Evolutionary conservation across 768 basidiomycete genomes (phyloP), one percentile per base, ranked within the genome.

Genomic region (Lentinula edodes): DNA sequence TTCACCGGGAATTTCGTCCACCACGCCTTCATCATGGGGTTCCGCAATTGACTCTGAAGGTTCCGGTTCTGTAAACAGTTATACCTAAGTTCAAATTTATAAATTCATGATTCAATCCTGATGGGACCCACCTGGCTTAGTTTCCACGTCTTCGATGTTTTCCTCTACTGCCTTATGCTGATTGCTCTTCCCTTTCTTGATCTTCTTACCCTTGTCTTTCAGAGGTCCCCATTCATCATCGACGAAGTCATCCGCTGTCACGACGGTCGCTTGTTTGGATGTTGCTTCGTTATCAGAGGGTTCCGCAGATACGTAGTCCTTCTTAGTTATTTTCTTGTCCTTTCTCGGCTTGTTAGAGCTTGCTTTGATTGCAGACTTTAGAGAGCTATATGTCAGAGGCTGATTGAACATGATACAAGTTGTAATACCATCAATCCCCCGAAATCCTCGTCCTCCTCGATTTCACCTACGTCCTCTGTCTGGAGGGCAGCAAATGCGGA

Each of bases 341-440:
- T 88, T 86, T 69, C 84, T 84, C 9, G 70, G 72, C 64, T 83
- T 83, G 6, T 68, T 62, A 5, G 78, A 70, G 16, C 77, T 77
- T 18, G 86, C 83, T 68, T 88, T 88, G 63, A 91, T 77, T 15
- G 78, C 77, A 52, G 88, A 88, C 89, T 91, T 68, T 41, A 50
- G 38, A 52, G 65, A 56, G 28, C 52, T 55, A 51, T 52, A 58
- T 62, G 45, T 61, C 42, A 64, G 39, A 13, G 28, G 64, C 39
- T 52, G 50, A 54, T 53, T 15, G 34, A 13, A 59, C 58, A 64
- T 61, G 59, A 50, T 18, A 62, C 60, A 43, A 58, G 63, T 62
- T 38, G 46, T 68, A 82, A 50, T 67, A 89, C 90, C 90, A 91
- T 90, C 43, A 91, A 76, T 46, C 89, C 89, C 45, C 90, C 89